These are phyloP conservation scores for Penicillium pancosmium DNA, from an alignment of 495 filamentous ascomycete genomes.

Conservation along the genomic window DNA sequence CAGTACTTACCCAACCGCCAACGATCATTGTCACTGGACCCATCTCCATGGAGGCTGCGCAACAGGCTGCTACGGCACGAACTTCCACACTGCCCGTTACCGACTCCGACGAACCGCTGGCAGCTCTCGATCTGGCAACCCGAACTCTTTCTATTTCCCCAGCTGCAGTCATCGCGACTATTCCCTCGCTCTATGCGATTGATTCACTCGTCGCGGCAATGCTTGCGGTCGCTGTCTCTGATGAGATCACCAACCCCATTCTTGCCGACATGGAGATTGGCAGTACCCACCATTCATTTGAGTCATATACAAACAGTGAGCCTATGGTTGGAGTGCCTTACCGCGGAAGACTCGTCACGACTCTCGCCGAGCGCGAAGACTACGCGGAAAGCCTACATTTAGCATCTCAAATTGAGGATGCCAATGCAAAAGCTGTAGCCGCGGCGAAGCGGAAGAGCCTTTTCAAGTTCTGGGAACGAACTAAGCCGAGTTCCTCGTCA, in stretches of 20 bases:
- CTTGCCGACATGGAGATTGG: slow-evolving; percentile 40
- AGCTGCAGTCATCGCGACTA: slow-evolving; percentile 40
- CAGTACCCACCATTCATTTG: slow-evolving; percentile 19
- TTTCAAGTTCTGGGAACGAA: slow-evolving; percentile 30
- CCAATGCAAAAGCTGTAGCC: slow-evolving; percentile 12
- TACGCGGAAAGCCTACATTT: slow-evolving; percentile 36
- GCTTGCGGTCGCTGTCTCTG: slow-evolving; percentile 66
- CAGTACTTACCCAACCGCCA: slow-evolving; percentile 35
- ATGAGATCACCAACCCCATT: slow-evolving; percentile 49
- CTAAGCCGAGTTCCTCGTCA: neutral
- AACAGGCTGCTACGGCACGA: slow-evolving; percentile 43
- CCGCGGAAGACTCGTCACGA: slow-evolving; percentile 38
- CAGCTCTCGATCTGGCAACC: slow-evolving; percentile 52
- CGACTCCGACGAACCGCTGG: slow-evolving; percentile 48
- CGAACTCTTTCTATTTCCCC: slow-evolving; percentile 51
- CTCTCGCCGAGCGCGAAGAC: slow-evolving; percentile 48
- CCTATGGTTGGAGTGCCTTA: slow-evolving; percentile 17
- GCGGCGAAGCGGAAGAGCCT: slow-evolving; percentile 16
- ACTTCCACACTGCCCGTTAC: slow-evolving; percentile 48
- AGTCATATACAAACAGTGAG: slow-evolving; percentile 1
- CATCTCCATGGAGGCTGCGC: slow-evolving; percentile 37
- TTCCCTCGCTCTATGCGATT: slow-evolving; percentile 69
- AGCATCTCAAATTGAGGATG: slow-evolving; percentile 35
- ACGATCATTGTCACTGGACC: slow-evolving; percentile 48
- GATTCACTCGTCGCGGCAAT: slow-evolving; percentile 72